Evolutionary conservation across 1,139 yeast species (phyloP).

Genomic region (Williopsis jadinii): DNA sequence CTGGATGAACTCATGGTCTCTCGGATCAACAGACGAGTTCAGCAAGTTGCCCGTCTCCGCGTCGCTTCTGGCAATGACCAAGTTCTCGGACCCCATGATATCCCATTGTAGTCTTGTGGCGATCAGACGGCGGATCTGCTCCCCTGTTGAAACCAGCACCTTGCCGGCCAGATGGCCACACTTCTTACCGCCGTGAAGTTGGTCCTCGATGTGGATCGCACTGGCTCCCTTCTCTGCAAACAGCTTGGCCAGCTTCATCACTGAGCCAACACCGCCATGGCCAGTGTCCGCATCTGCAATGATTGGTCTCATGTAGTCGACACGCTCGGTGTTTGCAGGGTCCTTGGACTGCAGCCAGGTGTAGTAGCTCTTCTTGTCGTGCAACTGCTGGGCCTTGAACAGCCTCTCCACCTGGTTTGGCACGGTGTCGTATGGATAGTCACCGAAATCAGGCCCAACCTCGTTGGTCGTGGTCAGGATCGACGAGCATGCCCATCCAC

Average conservation of each 20-base stretch:
- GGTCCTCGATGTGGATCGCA: conserved; percentile 58
- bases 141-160: conserved; percentile 54
- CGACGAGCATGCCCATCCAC: conserved; percentile 36
- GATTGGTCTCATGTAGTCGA: conserved; percentile 53
- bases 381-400: conserved; percentile 48
- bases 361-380: conserved; percentile 46
- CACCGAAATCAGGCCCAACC: conserved; percentile 54
- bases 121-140: conserved; percentile 46
- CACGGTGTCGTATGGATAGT: conserved; percentile 60
- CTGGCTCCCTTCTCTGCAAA: conserved; percentile 65
- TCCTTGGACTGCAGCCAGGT: conserved; percentile 25
- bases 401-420: conserved; percentile 58
- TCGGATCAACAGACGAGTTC: conserved; percentile 47
- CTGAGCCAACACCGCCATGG: conserved; percentile 60
- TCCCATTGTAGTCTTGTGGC: conserved; percentile 64
- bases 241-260: conserved; percentile 55
- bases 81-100: conserved; percentile 51
- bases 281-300: conserved; percentile 67
- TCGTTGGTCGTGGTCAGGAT: conserved; percentile 51
- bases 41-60: conserved; percentile 50
- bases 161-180: conserved; percentile 63
- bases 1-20: conserved; percentile 47
- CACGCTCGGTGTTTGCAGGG: conserved; percentile 20
- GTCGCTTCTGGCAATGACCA: conserved; percentile 56
- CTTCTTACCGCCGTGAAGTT: conserved; percentile 58